A percentile compares a stretch with the other conserved stretches of the same genome.
These are phyloP conservation scores for Hyphodiscus hymeniophilus DNA, from an alignment of 495 filamentous ascomycete genomes.

Conservation along the genomic window DNA sequence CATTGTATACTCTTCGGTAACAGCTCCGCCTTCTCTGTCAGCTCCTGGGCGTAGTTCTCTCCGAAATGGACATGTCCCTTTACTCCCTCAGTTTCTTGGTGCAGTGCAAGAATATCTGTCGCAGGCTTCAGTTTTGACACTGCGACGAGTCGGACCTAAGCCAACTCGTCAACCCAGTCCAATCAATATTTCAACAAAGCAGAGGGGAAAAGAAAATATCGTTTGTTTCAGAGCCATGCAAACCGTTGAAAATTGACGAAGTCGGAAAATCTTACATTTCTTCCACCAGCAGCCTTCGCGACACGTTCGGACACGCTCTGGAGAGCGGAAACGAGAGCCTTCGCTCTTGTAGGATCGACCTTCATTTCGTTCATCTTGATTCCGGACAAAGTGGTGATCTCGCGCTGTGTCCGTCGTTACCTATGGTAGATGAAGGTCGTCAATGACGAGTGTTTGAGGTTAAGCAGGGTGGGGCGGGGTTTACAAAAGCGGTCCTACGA, in stretches of 20 bases:
- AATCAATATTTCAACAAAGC: no score
- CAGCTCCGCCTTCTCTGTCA: conserved; percentile 72
- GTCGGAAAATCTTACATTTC: conserved; percentile 24
- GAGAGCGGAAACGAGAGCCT: conserved; percentile 36
- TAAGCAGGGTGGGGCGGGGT: background rate
- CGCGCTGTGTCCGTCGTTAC: background rate
- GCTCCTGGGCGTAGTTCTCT: conserved; percentile 95
- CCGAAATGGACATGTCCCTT: conserved; percentile 73
- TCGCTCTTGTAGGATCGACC: conserved; percentile 41
- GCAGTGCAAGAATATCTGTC: conserved; percentile 77
- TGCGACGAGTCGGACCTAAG: conserved; percentile 76
- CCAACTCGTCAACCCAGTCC: no score
- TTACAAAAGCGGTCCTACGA: no score
- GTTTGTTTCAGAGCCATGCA: no score
- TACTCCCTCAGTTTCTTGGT: conserved; percentile 38
- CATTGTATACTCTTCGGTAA: conserved; percentile 74
- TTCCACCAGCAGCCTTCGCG: conserved; percentile 34
- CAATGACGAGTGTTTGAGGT: background rate
- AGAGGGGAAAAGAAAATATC: no score
- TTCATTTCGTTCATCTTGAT: conserved; percentile 36
- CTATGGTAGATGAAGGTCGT: background rate
- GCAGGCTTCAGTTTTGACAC: conserved; percentile 93
- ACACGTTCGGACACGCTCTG: conserved; percentile 38
- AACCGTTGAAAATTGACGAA: background rate
- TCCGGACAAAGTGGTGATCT: background rate